phyloP scores from a whole-genome alignment of 2,329 filamentous ascomycete species.

The Hysterium pulicare region DNA sequence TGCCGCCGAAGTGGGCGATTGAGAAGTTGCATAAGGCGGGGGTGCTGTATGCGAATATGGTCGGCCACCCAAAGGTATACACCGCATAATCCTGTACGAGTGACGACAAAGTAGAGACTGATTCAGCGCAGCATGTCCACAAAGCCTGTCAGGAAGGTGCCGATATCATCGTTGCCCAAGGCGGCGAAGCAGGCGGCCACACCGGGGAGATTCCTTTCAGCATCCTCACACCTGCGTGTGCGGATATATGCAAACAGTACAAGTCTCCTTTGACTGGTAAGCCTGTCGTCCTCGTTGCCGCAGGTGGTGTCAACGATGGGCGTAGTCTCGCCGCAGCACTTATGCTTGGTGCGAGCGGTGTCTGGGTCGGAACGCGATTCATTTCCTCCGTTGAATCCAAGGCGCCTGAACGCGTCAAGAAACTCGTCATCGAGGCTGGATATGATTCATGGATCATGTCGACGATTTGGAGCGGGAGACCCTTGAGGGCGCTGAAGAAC shows the following conservation, averaged over 20 bases:
- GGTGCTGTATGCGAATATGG: slow-evolving; percentile 25
- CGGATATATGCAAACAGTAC: slow-evolving; percentile 24
- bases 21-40: slow-evolving; percentile 28
- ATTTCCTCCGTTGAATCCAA: slow-evolving; percentile 18
- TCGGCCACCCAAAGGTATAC: slow-evolving; percentile 23
- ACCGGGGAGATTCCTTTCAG: slow-evolving; percentile 28
- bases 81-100: background rate
- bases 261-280: slow-evolving; percentile 19
- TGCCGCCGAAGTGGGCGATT: slow-evolving; percentile 27
- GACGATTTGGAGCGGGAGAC: slow-evolving; percentile 21
- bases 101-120: background rate
- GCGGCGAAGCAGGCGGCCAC: slow-evolving; percentile 27
- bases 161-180: slow-evolving; percentile 28
- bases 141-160: slow-evolving; percentile 26
- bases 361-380: slow-evolving; percentile 29
- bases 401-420: slow-evolving; percentile 17
- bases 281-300: slow-evolving; percentile 20
- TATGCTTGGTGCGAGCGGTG: slow-evolving; percentile 24
- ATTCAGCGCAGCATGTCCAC: slow-evolving; percentile 17
- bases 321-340: slow-evolving; percentile 22
- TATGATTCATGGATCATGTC: slow-evolving; percentile 22
- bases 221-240: slow-evolving; percentile 25
- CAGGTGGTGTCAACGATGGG: slow-evolving; percentile 25
- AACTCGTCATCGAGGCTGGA: slow-evolving; percentile 15
- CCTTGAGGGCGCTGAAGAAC: slow-evolving; percentile 20